phyloP scores from a whole-genome alignment of 78 protist species.

The Guillardia theta region DNA sequence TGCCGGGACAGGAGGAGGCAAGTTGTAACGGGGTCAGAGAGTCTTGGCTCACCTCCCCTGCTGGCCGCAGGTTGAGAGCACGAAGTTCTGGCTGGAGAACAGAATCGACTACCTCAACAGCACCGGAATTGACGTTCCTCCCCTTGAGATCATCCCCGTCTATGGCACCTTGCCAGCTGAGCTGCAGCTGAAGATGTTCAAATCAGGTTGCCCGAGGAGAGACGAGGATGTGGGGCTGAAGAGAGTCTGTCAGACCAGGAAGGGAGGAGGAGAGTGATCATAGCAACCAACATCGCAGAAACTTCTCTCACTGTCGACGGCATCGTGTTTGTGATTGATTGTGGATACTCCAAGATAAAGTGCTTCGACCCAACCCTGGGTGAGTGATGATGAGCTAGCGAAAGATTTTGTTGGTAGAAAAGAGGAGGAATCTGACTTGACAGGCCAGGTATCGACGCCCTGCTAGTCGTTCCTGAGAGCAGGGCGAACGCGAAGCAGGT shows the following conservation, averaged over 20 bases:
- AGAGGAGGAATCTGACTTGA: too few species aligned
- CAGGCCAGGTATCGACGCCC: slow-evolving; percentile 87
- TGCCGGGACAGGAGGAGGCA: slow-evolving; percentile 99
- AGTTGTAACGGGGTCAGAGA: too few species aligned
- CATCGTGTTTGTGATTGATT: slow-evolving; percentile 85
- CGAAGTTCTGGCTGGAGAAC: too few species aligned
- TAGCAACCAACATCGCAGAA: slow-evolving; percentile 96
- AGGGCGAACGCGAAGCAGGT: not conserved
- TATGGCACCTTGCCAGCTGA: slow-evolving; percentile 91
- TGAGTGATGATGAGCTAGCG: not conserved
- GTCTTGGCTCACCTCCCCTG: too few species aligned
- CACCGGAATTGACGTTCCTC: not conserved
- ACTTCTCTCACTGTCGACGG: slow-evolving; percentile 92
- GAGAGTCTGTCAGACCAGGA: not conserved
- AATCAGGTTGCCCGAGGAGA: not conserved
- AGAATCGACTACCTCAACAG: slow-evolving; percentile 59
- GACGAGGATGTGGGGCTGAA: not conserved
- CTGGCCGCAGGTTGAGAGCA: too few species aligned
- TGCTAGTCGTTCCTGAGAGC: slow-evolving; percentile 53
- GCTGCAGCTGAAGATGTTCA: slow-evolving; percentile 71
- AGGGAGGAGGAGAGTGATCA: slow-evolving; percentile 83
- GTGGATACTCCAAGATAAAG: slow-evolving; percentile 91
- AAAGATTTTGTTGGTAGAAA: too few species aligned
- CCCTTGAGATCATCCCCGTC: slow-evolving; percentile 77
- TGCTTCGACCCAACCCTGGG: slow-evolving; percentile 84